phyloP scores from a whole-genome alignment of 257 asterid species.

The Echium plantagineum region DNA sequence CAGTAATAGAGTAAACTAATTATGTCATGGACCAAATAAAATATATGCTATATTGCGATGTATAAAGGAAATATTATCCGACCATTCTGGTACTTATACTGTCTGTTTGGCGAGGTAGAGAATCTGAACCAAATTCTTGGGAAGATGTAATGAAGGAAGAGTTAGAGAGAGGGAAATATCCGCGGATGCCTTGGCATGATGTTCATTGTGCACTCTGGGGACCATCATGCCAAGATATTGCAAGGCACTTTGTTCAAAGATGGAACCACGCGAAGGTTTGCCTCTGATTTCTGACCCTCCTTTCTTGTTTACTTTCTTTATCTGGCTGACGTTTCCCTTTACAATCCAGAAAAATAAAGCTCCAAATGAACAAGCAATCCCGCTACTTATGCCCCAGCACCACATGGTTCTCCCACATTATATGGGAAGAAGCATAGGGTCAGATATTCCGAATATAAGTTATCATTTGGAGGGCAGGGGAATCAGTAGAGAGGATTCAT shows the following conservation, averaged over 20 bases:
- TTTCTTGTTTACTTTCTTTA: background rate
- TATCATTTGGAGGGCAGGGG: slow-evolving; percentile 21
- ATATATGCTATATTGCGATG: too few species aligned
- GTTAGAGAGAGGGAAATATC: slow-evolving; percentile 67
- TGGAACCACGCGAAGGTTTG: slow-evolving; percentile 98
- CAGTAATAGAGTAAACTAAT: too few species aligned
- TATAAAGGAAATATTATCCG: too few species aligned
- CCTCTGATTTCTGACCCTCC: background rate
- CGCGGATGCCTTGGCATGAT: slow-evolving; percentile 99
- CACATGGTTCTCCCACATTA: slow-evolving; percentile 98
- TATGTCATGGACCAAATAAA: too few species aligned
- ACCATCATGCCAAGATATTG: slow-evolving; percentile 88
- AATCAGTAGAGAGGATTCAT: slow-evolving; percentile 32
- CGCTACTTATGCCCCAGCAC: slow-evolving; percentile 88
- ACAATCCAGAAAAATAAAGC: slow-evolving; percentile 76
- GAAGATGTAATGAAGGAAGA: slow-evolving; percentile 83
- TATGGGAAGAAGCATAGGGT: slow-evolving; percentile 63
- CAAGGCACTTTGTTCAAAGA: slow-evolving; percentile 93
- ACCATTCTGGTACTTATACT: background rate
- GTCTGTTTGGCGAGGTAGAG: slow-evolving; percentile 30
- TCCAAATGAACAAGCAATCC: slow-evolving; percentile 75
- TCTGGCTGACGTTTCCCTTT: slow-evolving; percentile 16
- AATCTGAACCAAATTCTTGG: slow-evolving; percentile 98
- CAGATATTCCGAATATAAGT: slow-evolving; percentile 29
- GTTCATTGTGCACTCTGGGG: slow-evolving; percentile 99